These are phyloP conservation scores for Carex parvula DNA, from an alignment of 176 grass and related monocot species.

Conservation along the genomic window DNA sequence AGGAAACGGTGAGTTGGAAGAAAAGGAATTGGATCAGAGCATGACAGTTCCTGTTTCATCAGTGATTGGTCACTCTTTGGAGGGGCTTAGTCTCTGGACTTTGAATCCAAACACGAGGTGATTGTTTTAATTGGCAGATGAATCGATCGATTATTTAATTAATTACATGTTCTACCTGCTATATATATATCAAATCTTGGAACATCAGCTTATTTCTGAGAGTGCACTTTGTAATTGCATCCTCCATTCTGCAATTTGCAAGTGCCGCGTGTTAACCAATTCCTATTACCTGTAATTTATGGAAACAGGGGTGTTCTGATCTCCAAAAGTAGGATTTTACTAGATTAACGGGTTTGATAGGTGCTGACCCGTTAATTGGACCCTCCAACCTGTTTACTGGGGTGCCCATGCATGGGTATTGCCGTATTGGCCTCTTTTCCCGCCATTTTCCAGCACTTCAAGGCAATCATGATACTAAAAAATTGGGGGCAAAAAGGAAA, in stretches of 20 bases:
- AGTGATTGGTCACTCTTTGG: slow-evolving; percentile 70
- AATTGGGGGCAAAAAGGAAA: neutral
- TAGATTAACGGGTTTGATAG: neutral
- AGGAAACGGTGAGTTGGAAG: neutral
- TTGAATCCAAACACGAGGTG: slow-evolving; percentile 71
- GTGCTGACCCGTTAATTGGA: neutral
- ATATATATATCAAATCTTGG: neutral
- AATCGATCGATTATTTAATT: neutral
- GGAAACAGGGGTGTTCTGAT: neutral
- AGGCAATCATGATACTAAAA: neutral
- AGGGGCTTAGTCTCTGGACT: slow-evolving; percentile 82
- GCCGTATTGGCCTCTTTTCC: neutral
- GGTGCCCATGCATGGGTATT: too few species aligned
- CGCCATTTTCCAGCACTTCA: neutral
- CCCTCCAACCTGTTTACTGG: neutral
- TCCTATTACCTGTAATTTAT: neutral
- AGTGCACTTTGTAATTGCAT: neutral
- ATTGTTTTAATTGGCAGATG: neutral
- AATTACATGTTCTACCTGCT: neutral
- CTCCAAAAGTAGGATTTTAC: neutral
- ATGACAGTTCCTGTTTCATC: slow-evolving; percentile 74
- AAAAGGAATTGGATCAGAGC: slow-evolving; percentile 31
- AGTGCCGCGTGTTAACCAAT: neutral
- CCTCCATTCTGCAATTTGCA: neutral
- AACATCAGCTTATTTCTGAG: neutral